phyloP scores from a whole-genome alignment of 2,329 filamentous ascomycete genomes.

The Alternaria sp. region DNA sequence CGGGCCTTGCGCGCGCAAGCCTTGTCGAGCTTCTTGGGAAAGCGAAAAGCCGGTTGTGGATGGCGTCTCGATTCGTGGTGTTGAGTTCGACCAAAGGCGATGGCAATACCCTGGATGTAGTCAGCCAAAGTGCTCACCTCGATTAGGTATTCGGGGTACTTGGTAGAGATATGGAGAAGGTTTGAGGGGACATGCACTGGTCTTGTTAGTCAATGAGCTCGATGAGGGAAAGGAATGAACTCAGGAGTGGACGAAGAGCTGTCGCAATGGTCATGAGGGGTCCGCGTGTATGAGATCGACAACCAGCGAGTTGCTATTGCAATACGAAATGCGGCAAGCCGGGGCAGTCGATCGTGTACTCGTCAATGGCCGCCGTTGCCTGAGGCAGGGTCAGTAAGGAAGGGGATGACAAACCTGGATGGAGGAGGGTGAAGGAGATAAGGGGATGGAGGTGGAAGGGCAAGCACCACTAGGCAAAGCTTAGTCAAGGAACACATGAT shows the following conservation, averaged over 20 bases:
- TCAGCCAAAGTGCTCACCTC: neutral
- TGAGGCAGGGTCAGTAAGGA: neutral
- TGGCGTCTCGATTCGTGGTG: neutral
- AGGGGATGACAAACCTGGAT: neutral
- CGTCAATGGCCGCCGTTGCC: neutral
- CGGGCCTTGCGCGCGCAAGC: neutral
- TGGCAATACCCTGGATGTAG: neutral
- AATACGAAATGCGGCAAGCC: neutral
- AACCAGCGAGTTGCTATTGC: neutral
- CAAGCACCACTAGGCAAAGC: neutral
- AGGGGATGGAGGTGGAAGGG: neutral
- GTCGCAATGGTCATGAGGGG: neutral
- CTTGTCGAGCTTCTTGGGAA: neutral
- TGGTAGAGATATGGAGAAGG: fast-evolving
- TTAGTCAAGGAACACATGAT: neutral
- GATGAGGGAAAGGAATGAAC: neutral
- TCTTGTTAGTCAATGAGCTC: neutral
- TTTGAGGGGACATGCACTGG: neutral
- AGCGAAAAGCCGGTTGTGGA: neutral
- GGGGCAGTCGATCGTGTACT: neutral
- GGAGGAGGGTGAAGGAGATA: neutral
- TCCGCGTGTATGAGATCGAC: neutral
- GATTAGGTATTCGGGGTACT: neutral
- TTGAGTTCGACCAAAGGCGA: neutral
- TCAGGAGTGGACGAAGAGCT: neutral